Conservation (phyloP, 768 basidiomycete species). For the Agaricus sinodeliciosus region DNA sequence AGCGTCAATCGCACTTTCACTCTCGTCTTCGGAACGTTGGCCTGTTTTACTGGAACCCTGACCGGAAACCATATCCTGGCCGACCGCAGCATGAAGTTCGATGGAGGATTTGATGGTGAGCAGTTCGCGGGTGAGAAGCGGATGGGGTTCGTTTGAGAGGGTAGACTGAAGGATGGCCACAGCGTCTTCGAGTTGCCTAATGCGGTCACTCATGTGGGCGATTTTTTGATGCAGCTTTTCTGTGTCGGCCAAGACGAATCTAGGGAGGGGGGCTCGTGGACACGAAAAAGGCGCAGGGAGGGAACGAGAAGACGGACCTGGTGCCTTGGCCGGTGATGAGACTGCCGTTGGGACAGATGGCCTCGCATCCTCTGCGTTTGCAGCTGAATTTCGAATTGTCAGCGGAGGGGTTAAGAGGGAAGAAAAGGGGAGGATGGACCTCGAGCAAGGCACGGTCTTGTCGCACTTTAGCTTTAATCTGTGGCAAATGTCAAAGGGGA, state of each 20-base stretch:
- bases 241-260: constrained; percentile 68
- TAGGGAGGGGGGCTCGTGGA: constrained; percentile 15
- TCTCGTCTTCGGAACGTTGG: constrained; percentile 23
- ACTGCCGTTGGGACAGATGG: constrained; percentile 75
- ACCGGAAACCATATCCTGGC: constrained; percentile 23
- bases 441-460: constrained; percentile 58
- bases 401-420: constrained; percentile 3
- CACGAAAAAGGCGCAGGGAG: constrained; percentile 3
- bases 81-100: constrained; percentile 56
- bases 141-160: constrained; percentile 45
- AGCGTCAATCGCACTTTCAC: constrained; percentile 53
- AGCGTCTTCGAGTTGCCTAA: constrained; percentile 67
- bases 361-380: constrained; percentile 68
- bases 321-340: constrained; percentile 75
- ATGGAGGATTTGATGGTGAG: constrained; percentile 62
- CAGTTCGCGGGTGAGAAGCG: constrained; percentile 52
- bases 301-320: constrained; percentile 34
- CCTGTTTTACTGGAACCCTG: not conserved
- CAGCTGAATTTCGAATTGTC: constrained; percentile 29
- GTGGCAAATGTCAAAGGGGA: not conserved
- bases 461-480: constrained; percentile 72
- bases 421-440: constrained; percentile 21
- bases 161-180: constrained; percentile 48
- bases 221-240: constrained; percentile 67
- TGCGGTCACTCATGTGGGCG: constrained; percentile 60